These are phyloP conservation scores for Globisporangium paroecandrum DNA, from an alignment of 352 stramenopile genomes.

Conservation along the genomic window DNA sequence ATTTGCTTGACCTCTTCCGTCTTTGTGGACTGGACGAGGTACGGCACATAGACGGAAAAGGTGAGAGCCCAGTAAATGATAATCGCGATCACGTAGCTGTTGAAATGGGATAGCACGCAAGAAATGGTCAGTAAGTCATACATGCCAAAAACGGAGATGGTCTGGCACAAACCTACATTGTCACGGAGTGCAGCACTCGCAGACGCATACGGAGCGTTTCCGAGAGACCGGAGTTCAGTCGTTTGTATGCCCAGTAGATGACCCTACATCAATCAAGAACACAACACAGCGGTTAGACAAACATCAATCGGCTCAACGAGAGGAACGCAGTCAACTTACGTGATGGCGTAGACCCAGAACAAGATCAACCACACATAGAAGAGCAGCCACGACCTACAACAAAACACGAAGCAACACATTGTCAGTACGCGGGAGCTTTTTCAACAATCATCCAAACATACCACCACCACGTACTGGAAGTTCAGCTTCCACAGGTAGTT, in stretches of 20 bases:
- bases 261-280: constrained; percentile 30
- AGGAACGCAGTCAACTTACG: constrained; percentile 28
- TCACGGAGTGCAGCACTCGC: constrained; percentile 84
- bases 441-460: background rate
- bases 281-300: constrained; percentile 8
- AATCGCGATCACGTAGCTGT: constrained; percentile 86
- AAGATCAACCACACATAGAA: constrained; percentile 88
- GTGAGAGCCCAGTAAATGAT: constrained; percentile 89
- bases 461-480: constrained; percentile 50
- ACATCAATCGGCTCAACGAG: background rate
- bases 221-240: constrained; percentile 72
- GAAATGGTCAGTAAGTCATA: background rate
- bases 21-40: constrained; percentile 60
- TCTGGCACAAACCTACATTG: constrained; percentile 51
- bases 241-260: constrained; percentile 83
- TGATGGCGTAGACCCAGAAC: constrained; percentile 82
- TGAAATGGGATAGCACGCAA: background rate
- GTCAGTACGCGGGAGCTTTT: background rate
- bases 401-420: background rate
- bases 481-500: constrained; percentile 83
- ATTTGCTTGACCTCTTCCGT: constrained; percentile 60
- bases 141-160: too few species aligned
- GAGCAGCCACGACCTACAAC: constrained; percentile 65
- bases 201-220: constrained; percentile 84
- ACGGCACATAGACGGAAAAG: constrained; percentile 84